Conservation (phyloP, 164 flowering plant species). For the Brasenia schreberi region DNA sequence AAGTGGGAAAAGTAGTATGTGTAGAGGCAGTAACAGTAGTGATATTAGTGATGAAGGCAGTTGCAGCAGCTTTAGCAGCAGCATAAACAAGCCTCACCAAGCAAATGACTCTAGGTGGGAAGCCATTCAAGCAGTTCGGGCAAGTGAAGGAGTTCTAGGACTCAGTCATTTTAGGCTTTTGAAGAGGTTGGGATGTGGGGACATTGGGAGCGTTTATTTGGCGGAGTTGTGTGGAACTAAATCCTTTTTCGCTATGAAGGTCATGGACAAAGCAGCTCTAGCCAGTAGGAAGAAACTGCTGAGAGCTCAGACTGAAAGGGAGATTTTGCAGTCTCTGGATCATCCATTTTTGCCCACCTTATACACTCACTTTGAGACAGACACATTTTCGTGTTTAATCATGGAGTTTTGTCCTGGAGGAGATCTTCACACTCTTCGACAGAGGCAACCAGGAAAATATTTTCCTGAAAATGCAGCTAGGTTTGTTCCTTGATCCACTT, state of each 20-base stretch:
- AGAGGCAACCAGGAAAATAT: conserved; percentile 70
- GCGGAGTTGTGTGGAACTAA: conserved; percentile 56
- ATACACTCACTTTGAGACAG: conserved; percentile 78
- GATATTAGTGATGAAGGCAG: conserved; percentile 80
- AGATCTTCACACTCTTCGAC: conserved; percentile 73
- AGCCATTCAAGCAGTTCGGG: conserved; percentile 53
- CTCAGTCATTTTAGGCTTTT: conserved; percentile 51
- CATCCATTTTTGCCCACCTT: conserved; percentile 85
- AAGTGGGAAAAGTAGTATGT: conserved; percentile 47
- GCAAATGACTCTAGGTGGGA: conserved; percentile 71
- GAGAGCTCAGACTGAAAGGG: conserved; percentile 85
- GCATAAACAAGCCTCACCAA: conserved; percentile 64
- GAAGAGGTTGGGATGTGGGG: conserved; percentile 67
- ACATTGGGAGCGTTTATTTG: conserved; percentile 70
- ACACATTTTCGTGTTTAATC: conserved; percentile 62
- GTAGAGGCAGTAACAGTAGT: conserved; percentile 66
- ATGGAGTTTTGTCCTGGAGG: conserved; percentile 97
- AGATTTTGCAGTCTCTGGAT: conserved; percentile 75
- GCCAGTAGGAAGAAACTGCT: conserved; percentile 66
- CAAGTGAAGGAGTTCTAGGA: conserved; percentile 43
- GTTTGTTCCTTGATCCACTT: conserved; percentile 16
- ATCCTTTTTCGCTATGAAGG: conserved; percentile 66
- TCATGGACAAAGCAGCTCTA: conserved; percentile 66
- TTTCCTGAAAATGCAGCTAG: conserved; percentile 84
- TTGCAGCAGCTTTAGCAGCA: conserved; percentile 46